Conservation (phyloP, 2,329 filamentous ascomycete genomes). For the Thermochaetoides dissita region DNA sequence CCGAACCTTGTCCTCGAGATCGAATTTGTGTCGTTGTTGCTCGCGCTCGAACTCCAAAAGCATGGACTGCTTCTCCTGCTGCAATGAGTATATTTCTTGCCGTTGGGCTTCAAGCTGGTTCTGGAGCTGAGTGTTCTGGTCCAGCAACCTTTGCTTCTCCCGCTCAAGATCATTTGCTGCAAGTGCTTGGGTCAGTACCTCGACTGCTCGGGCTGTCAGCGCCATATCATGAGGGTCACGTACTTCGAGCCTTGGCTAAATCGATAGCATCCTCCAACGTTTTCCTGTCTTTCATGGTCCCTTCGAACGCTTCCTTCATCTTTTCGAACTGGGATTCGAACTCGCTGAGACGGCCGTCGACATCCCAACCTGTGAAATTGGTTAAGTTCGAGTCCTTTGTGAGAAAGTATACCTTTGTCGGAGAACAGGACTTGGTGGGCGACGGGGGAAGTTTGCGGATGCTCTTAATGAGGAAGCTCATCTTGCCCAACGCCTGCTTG, state of each 20-base stretch:
- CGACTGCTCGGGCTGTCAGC: background rate
- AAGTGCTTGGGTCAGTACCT: conserved; percentile 8
- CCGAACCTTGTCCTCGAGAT: conserved; percentile 39
- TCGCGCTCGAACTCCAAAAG: conserved; percentile 28
- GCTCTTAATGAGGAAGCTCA: conserved; percentile 13
- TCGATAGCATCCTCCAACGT: conserved; percentile 61
- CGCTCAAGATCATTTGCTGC: conserved; percentile 36
- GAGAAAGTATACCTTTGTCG: conserved; percentile 40
- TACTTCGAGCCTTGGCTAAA: conserved; percentile 62
- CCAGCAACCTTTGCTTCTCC: conserved; percentile 31
- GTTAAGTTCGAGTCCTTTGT: conserved; percentile 61
- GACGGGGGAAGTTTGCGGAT: conserved; percentile 22
- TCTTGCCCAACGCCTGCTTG: conserved; percentile 19
- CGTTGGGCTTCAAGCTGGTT: conserved; percentile 44
- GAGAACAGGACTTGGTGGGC: conserved; percentile 29
- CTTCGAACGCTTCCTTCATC: conserved; percentile 59
- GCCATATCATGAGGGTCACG: conserved; percentile 17
- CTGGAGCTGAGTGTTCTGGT: conserved; percentile 38
- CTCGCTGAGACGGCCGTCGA: conserved; percentile 59
- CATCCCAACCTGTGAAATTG: conserved; percentile 58
- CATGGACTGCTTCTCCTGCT: conserved; percentile 28
- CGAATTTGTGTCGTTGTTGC: conserved; percentile 32
- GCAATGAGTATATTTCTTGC: conserved; percentile 17
- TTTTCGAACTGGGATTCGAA: conserved; percentile 62
- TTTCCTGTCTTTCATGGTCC: conserved; percentile 52